Conservation (phyloP, 1,139 yeast species). For the Trichomonascaceae sp. region DNA sequence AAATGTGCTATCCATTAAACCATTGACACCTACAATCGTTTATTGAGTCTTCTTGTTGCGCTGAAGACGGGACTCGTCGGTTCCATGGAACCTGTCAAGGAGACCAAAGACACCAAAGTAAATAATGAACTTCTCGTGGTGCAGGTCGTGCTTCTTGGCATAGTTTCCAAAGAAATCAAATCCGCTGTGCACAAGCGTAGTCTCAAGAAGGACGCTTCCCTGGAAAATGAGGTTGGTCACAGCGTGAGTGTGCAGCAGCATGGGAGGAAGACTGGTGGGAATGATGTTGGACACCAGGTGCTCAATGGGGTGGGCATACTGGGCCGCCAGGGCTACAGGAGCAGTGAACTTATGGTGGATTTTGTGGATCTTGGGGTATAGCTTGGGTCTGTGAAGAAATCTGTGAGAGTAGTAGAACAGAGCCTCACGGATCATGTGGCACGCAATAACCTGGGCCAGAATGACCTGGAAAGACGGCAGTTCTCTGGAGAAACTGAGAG, state of each 20-base stretch:
- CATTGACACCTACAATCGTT: too few species aligned
- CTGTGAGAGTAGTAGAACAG: conserved; percentile 14
- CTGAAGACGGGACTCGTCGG: conserved; percentile 3
- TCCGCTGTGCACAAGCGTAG: conserved; percentile 15
- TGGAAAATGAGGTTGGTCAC: conserved; percentile 10
- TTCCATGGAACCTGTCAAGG: conserved; percentile 12
- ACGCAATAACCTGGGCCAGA: conserved; percentile 6
- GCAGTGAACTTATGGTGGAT: conserved; percentile 15
- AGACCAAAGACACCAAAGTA: conserved; percentile 14
- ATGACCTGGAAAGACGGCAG: conserved; percentile 9
- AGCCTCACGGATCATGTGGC: conserved; percentile 10
- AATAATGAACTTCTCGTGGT: conserved; percentile 14
- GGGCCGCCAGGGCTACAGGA: conserved; percentile 15
- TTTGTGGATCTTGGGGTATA: conserved; percentile 13
- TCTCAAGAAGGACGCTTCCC: conserved; percentile 11
- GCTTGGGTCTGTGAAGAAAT: conserved; percentile 8
- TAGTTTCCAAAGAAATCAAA: conserved; percentile 11
- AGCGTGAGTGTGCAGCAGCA: conserved; percentile 10
- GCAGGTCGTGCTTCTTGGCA: conserved; percentile 15
- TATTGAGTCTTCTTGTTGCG: too few species aligned
- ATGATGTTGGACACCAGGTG: conserved; percentile 13
- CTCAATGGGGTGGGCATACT: conserved; percentile 13
- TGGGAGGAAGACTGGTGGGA: conserved; percentile 12
- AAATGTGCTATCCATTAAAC: too few species aligned
- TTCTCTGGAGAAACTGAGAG: conserved; percentile 3